Conservation (phyloP, 257 asterid genomes). For the Ajuga chamaepitys region DNA sequence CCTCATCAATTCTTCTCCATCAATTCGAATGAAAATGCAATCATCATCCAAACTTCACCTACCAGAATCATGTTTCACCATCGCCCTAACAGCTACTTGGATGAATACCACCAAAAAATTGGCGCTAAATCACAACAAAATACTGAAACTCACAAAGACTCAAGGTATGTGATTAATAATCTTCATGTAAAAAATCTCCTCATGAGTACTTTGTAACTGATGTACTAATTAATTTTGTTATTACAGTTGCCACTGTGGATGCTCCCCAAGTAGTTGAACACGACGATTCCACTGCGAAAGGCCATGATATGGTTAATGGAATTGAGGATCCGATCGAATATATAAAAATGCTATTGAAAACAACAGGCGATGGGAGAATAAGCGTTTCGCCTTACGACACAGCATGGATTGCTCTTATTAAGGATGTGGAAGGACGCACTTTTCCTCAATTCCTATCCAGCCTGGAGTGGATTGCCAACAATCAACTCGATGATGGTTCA, state of each 20-base stretch:
- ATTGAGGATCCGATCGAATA: background rate
- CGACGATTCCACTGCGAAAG: too few species aligned
- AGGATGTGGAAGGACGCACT: background rate
- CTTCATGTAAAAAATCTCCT: background rate
- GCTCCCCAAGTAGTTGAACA: background rate
- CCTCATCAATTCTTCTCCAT: background rate
- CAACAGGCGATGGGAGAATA: conserved; percentile 31
- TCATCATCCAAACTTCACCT: background rate
- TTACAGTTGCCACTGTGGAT: background rate
- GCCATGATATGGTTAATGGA: background rate
- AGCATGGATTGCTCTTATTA: too few species aligned
- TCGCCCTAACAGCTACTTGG: background rate
- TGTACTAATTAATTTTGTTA: too few species aligned
- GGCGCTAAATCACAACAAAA: background rate
- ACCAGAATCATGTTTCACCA: background rate
- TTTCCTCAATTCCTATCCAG: conserved; percentile 30
- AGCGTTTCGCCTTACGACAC: conserved; percentile 37
- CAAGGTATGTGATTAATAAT: background rate
- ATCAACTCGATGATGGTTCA: conserved; percentile 43
- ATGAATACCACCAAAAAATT: background rate
- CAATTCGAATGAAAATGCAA: background rate
- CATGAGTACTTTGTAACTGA: background rate
- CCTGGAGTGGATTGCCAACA: conserved; percentile 26
- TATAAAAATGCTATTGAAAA: conserved; percentile 9
- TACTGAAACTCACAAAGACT: too few species aligned